Evolutionary conservation across 1,284 basidiomycete species (phyloP).

Genomic region (Boletus mariae): DNA sequence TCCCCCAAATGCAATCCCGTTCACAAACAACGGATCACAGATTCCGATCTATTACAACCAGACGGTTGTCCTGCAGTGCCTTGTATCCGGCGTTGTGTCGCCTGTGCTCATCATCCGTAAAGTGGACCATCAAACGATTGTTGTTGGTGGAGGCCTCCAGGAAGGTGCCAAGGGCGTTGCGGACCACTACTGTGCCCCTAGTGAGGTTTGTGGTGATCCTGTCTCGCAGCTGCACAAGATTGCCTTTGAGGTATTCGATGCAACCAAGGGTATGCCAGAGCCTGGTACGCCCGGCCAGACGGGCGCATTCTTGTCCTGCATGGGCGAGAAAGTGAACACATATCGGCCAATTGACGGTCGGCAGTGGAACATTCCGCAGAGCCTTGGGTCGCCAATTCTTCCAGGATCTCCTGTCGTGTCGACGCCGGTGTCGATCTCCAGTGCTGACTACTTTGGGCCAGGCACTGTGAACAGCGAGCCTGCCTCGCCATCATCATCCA

Average conservation of each 20-base stretch:
- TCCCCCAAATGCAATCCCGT: slow-evolving; percentile 83
- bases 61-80: slow-evolving; percentile 90
- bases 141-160: slow-evolving; percentile 83
- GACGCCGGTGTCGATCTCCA: slow-evolving; percentile 55
- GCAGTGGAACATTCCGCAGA: slow-evolving; percentile 55
- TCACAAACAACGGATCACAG: slow-evolving; percentile 74
- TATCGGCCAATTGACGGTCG: slow-evolving; percentile 81
- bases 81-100: slow-evolving; percentile 90
- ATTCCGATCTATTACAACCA: slow-evolving; percentile 94
- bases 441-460: slow-evolving; percentile 57
- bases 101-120: slow-evolving; percentile 92
- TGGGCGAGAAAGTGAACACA: slow-evolving; percentile 86
- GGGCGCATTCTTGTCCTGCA: slow-evolving; percentile 80
- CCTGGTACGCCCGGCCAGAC: slow-evolving; percentile 69
- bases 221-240: slow-evolving; percentile 96
- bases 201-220: slow-evolving; percentile 89
- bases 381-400: slow-evolving; percentile 50
- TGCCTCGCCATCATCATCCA: slow-evolving; percentile 58
- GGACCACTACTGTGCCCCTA: slow-evolving; percentile 74
- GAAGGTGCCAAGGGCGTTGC: slow-evolving; percentile 80
- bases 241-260: slow-evolving; percentile 84
- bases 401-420: slow-evolving; percentile 67
- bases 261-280: slow-evolving; percentile 62
- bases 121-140: slow-evolving; percentile 87
- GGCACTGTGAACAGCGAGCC: slow-evolving; percentile 57